These are phyloP conservation scores for Aspergillus egyptiacus DNA, from an alignment of 495 filamentous ascomycete genomes.

Conservation along the genomic window DNA sequence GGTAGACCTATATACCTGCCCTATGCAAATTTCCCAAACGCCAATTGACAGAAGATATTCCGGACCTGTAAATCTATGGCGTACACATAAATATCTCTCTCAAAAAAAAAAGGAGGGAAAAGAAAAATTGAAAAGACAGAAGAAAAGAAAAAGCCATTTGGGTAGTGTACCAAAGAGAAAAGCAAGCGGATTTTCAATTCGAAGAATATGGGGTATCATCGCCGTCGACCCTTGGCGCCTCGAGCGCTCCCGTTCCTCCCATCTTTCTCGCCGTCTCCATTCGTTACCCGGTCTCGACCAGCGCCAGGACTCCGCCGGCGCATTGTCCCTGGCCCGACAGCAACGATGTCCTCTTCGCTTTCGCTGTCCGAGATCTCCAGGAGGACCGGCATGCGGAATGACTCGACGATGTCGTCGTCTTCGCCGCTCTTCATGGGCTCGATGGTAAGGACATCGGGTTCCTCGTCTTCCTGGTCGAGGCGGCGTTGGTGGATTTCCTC, in stretches of 20 bases:
- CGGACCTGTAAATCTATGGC: constrained; percentile 3
- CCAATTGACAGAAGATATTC: constrained; percentile 2
- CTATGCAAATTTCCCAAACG: constrained; percentile 3
- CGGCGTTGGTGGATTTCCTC: constrained; percentile 91
- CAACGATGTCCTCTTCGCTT: constrained; percentile 82
- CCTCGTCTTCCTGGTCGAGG: constrained; percentile 82
- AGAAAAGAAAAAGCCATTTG: no score
- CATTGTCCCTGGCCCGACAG: constrained; percentile 78
- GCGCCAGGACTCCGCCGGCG: constrained; percentile 64
- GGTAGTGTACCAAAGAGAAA: no score
- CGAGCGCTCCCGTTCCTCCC: constrained; percentile 26
- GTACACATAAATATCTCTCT: background rate
- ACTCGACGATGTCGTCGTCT: constrained; percentile 46
- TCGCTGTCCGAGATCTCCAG: constrained; percentile 71
- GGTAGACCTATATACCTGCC: background rate
- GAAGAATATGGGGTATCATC: constrained; percentile 6
- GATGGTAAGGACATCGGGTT: constrained; percentile 77
- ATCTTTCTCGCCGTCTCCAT: constrained; percentile 39
- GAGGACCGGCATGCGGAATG: constrained; percentile 82
- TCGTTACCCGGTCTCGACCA: constrained; percentile 37
- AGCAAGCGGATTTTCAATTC: no score
- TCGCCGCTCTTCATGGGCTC: constrained; percentile 55
- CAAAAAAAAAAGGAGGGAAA: background rate
- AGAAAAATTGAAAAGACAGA: no score
- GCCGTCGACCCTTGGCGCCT: constrained; percentile 17